Conservation (phyloP, 768 basidiomycete genomes). For the Pleurotus tuoliensis region DNA sequence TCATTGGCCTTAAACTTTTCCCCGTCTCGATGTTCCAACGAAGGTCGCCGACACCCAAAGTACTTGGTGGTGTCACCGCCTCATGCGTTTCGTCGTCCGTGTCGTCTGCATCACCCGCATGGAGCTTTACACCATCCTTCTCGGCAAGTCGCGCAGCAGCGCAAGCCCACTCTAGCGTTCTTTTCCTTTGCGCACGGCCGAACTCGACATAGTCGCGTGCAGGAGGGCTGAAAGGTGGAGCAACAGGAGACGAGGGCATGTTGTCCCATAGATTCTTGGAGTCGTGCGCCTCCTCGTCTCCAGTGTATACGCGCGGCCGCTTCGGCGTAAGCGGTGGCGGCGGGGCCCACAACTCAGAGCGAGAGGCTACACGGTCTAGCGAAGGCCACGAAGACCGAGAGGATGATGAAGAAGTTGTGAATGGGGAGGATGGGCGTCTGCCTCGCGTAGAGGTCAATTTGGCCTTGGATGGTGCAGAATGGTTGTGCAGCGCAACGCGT, state of each 20-base stretch:
- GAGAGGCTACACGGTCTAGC: slow-evolving; percentile 57
- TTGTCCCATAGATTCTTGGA: slow-evolving; percentile 39
- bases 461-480: slow-evolving; percentile 23
- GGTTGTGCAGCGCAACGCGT: slow-evolving; percentile 40
- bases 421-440: slow-evolving; percentile 18
- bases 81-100: slow-evolving; percentile 67
- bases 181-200: slow-evolving; percentile 40
- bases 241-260: slow-evolving; percentile 64
- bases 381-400: slow-evolving; percentile 36
- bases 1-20: background rate
- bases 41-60: slow-evolving; percentile 37
- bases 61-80: slow-evolving; percentile 60
- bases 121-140: slow-evolving; percentile 27
- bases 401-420: slow-evolving; percentile 20
- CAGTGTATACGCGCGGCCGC: slow-evolving; percentile 18
- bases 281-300: background rate
- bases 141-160: slow-evolving; percentile 52
- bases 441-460: slow-evolving; percentile 24
- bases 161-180: slow-evolving; percentile 74
- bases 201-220: slow-evolving; percentile 44
- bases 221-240: slow-evolving; percentile 49
- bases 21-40: slow-evolving; percentile 26
- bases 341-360: slow-evolving; percentile 42
- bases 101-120: slow-evolving; percentile 19
- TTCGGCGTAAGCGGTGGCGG: slow-evolving; percentile 38